These are phyloP conservation scores for Cocos nucifera DNA, from an alignment of 176 grass and related monocot genomes.

Conservation along the genomic window DNA sequence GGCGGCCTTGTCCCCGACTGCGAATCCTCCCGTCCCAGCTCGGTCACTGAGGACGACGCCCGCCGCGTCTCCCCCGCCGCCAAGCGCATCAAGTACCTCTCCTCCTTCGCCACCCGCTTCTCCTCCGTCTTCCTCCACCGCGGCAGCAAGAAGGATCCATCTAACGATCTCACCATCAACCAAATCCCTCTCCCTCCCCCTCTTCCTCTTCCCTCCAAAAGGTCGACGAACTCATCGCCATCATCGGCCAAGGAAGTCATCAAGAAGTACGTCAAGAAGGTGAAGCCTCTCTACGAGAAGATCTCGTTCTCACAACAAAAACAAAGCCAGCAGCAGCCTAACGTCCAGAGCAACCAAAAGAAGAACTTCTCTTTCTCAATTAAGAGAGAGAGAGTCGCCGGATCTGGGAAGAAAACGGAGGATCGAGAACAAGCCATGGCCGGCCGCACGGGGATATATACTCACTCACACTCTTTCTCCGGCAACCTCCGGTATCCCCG, in stretches of 20 bases:
- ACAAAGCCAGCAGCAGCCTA: slow-evolving; percentile 30
- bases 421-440: not conserved
- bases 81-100: slow-evolving; percentile 62
- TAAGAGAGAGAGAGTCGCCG: slow-evolving; percentile 41
- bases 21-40: slow-evolving; percentile 83
- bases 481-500: slow-evolving; percentile 79
- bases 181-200: not conserved
- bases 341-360: slow-evolving; percentile 38
- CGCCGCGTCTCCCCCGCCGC: slow-evolving; percentile 18
- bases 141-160: slow-evolving; percentile 23
- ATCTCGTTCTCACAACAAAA: slow-evolving; percentile 68
- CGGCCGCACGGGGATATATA: too few species aligned
- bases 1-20: slow-evolving; percentile 38
- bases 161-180: not conserved
- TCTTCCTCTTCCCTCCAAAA: not conserved
- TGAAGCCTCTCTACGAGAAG: slow-evolving; percentile 92
- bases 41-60: slow-evolving; percentile 70
- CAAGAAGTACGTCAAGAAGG: slow-evolving; percentile 97
- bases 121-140: slow-evolving; percentile 93
- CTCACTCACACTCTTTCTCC: slow-evolving; percentile 76
- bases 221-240: not conserved
- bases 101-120: slow-evolving; percentile 86
- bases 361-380: slow-evolving; percentile 95
- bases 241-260: slow-evolving; percentile 74
- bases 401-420: slow-evolving; percentile 8